Conservation (phyloP, 202 grass and related monocot species). For the Saccharum hybrid region DNA sequence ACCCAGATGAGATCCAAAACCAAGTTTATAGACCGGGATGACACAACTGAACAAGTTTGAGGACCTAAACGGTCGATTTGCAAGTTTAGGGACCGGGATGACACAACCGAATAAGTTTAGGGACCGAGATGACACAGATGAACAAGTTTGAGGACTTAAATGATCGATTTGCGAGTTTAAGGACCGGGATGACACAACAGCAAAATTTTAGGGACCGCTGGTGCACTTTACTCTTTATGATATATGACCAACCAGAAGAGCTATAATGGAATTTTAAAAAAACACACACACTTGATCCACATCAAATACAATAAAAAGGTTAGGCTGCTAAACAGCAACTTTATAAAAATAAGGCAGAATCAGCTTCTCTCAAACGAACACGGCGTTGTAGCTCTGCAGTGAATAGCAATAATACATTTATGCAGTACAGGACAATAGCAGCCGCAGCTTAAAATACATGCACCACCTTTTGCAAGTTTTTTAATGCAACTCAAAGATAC, state of each 20-base stretch:
- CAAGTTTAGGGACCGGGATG: too few relatives aligned
- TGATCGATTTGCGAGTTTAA: too few relatives aligned
- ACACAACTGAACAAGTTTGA: too few relatives aligned
- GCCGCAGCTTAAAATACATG: not conserved
- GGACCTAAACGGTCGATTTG: too few relatives aligned
- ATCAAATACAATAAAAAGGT: not conserved
- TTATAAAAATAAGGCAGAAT: not conserved
- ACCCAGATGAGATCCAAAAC: too few relatives aligned
- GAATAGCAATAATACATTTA: not conserved
- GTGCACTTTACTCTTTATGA: not conserved
- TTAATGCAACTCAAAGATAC: constrained; percentile 6
- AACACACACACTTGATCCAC: not conserved
- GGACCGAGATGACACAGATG: too few relatives aligned
- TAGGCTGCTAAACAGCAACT: not conserved
- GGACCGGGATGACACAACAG: too few relatives aligned
- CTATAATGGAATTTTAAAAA: not conserved
- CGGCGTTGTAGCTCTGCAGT: not conserved
- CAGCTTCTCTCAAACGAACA: not conserved
- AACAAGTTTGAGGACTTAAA: too few relatives aligned
- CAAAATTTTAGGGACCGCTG: too few relatives aligned
- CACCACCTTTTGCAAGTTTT: not conserved
- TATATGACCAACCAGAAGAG: not conserved
- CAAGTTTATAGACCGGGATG: too few relatives aligned
- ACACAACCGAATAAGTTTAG: too few relatives aligned
- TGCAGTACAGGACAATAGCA: not conserved